Evolutionary conservation across 1,284 basidiomycete species (phyloP), one percentile per base, ranked within the genome.

Genomic region (Flammula alnicola): DNA sequence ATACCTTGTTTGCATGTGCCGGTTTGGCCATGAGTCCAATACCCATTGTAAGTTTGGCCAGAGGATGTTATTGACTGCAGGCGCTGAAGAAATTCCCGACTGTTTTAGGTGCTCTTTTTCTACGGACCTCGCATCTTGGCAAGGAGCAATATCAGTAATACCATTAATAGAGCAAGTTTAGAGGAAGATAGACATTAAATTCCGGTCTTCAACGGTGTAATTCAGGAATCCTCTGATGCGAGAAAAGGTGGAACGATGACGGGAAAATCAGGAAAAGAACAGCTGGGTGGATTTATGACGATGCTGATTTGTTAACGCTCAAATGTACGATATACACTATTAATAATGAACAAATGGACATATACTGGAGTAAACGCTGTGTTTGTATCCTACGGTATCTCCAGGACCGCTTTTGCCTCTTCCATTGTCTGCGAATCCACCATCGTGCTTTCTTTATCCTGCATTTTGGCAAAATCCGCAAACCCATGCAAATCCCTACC

Each of bases 1-100:
- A 80, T 59, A 83, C 80, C 7, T 63, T 88, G 1, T 82, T 86
- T 51, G 86, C 74, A 1, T 73, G 77, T 37, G 66, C 86, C 20
- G 83, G 80, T 0, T 59, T 74, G 3, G 52, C 74, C 6, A 76
- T 88, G 76, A 77, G 78, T 23, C 79, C 84, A 1, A 81, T 86
- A 30, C 87, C 87, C 1, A 83, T 76, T 47, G 81, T 85, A 0
- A 47, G 62, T 56, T 19, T 32, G 14, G 4, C 25, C 0, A 14
- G 11, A 23, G n/a, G 12, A 39, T 46, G 16, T 32, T 3, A 10
- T 14, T 22, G 14, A 11, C 20, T 17, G 7, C 17, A 6, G 14
- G 29, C 10, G n/a, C 42, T 32, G 19, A 39, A 30, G 22, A n/a
- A 26, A 26, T 38, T 23, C n/a, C 16, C 2, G 8, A 17, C 22